Evolutionary conservation across 148 eudicot species (phyloP), one percentile per base, ranked within the genome.

Genomic region (Cornus florida): DNA sequence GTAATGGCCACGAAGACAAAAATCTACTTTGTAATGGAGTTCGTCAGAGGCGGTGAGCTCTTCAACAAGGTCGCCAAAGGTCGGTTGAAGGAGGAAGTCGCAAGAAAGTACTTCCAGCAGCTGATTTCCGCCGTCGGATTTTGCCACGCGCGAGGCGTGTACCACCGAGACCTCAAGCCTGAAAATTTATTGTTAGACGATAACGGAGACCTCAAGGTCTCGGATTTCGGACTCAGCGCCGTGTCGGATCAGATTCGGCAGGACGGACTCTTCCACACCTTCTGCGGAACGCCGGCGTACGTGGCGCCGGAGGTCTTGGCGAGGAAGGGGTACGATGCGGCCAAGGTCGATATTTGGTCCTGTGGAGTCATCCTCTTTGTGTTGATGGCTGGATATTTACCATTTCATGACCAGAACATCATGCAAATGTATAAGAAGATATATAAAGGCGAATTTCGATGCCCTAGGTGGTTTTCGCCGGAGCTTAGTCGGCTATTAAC

Each of bases 91-190:
- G 86, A 83, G 66, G 77, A 79, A 17, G 73, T 50, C n/a, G 86
- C 82, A 0, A 48, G 86, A 67, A 79, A 72, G 32, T 83, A 83
- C 43, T 79, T 83, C 50, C 86, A 83, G 72, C 86, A 83, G 20
- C 23, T 83, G 72, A 71, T 83, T 23, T 83, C 86, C 9, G 82
- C 86, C 2, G 86, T 83, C 5, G 67, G 82, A 31, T 83, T 83
- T 76, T 83, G 86, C 66, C 86, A 83, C 68, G 82, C 86, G 3
- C 82, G 86, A 19, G 86, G 86, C 43, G 86, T 83, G 19, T 83
- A 73, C 41, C 86, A 83, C 43, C 67, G 86, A 0, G 86, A 83
- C 72, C 43, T 83, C 32, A 83, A 83, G 31, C 86, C 86, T 2
- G 86, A 83, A n/a, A 83, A 83, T 23, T 70, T 83, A n/a, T 72